Evolutionary conservation across 2,329 filamentous ascomycete species (phyloP), one percentile per base, ranked within the genome.

Genomic region (Lasiodiplodia hormozganensis): DNA sequence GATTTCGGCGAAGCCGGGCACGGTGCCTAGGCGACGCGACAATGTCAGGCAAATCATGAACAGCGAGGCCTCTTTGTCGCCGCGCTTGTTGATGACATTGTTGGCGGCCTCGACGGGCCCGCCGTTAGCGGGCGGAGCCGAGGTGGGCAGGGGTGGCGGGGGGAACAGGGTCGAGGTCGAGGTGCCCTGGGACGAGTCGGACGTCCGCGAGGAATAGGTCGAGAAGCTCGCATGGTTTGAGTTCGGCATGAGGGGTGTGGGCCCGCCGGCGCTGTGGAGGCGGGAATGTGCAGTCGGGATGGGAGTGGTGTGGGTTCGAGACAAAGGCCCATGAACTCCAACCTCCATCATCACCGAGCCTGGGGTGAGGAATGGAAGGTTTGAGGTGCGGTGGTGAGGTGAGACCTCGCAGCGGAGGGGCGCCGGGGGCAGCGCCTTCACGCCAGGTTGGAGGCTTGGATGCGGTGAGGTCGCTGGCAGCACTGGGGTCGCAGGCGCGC

Each of bases 1-100:
- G 77, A 91, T 91, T 21, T 85, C 84, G 71, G 93, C 89, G 77
- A 98, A 97, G 69, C 88, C 91, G 4, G 94, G 94, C 10, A 98
- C 94, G 72, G 91, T 90, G 68, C 89, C 86, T 70, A 99, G 84
- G 71, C 96, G 89, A 81, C 91, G 89, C 78, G 92, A 93, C 70
- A 98, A 85, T 66, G 90, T 89, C 73, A 97, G 87, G 79, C 96
- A 98, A 79, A 97, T 97, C 81, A 98, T 95, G 81, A 97, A 99
- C 28, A 99, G 88, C 12, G 94, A 97, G 69, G 91, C 88, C 68
- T 92, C 93, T 72, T 96, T 94, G 79, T 97, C 94, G 78, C 94
- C 96, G 78, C 93, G 92, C 81, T 95, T 92, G 82, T 99, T 99
- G 85, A 99, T 97, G 79, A 99, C 97, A 80, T 97, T 97, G 79